Evolutionary conservation across 148 eudicot species (phyloP), one percentile per base, ranked within the genome.

Genomic region (Cornus kousa): DNA sequence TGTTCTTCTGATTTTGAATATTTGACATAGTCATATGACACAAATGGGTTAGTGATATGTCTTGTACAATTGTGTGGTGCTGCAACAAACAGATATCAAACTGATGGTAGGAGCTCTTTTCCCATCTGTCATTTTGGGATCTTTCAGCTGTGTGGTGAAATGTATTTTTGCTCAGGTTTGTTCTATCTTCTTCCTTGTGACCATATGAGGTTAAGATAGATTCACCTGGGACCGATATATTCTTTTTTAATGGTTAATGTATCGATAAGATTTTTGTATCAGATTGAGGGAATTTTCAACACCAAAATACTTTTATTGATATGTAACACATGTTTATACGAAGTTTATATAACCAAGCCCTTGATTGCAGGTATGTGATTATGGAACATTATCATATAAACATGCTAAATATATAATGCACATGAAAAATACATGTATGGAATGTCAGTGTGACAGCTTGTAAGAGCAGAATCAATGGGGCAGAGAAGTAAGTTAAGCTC

Each of bases 1-100:
- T 10, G 31, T 22, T 60, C 31, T 78, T 43, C 33, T 33, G 82
- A 64, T 48, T 71, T 20, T 23, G 74, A 73, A 37, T 23, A 33
- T 37, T 66, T 62, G 66, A n/a, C 66, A 62, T 20, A n/a, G 66
- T 8, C 60, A 57, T 57, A 57, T 57, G 20, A 19, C 3, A 19
- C 20, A 1, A 35, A 35, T 57, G 17, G 64, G 19, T 57, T 57
- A 16, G 1, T 13, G 17, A 57, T 2, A 0, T 57, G 13, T 57
- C 3, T 62, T n/a, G 66, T 19, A 62, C 7, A 62, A n/a, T 4
- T n/a, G 19, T 62, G 7, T 62, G 66, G 66, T 3, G 66, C 23
- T 62, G 22, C 23, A 62, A 62, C 66, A 62, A 62, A 62, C 23
- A 62, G 66, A 20, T 3, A 62, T 24, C 19, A 20, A 62, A 13